Percentiles rank a stretch among this genome's conserved stretches.
phyloP scores from a whole-genome alignment of 208 protist species.

The Endotrypanum monterogeii region DNA sequence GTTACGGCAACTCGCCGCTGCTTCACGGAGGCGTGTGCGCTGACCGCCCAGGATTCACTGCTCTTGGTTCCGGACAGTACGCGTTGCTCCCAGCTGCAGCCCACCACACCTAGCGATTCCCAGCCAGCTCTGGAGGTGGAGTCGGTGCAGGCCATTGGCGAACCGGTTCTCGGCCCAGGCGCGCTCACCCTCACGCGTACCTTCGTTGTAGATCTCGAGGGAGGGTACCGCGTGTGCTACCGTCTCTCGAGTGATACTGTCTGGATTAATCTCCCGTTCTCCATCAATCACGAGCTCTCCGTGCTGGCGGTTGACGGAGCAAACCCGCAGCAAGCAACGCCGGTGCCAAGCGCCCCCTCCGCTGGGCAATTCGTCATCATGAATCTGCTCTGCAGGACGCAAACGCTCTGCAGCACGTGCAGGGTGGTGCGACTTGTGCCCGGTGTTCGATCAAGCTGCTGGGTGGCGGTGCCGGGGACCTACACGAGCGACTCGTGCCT shows the following conservation, averaged over 20 bases:
- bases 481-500: slow-evolving; percentile 71
- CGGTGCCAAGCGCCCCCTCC: slow-evolving; percentile 51
- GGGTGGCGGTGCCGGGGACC: slow-evolving; percentile 39
- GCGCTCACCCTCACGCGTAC: slow-evolving; percentile 41
- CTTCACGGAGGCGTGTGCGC: slow-evolving; percentile 34
- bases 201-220: slow-evolving; percentile 62
- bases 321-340: slow-evolving; percentile 46
- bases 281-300: slow-evolving; percentile 28
- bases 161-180: slow-evolving; percentile 29
- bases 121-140: neutral
- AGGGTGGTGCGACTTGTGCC: slow-evolving; percentile 63
- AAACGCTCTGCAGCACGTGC: slow-evolving; percentile 60
- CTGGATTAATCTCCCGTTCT: slow-evolving; percentile 64
- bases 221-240: slow-evolving; percentile 89
- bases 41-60: slow-evolving; percentile 53
- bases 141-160: slow-evolving; percentile 37
- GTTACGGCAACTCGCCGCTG: slow-evolving; percentile 65
- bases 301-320: slow-evolving; percentile 38
- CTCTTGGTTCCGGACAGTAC: slow-evolving; percentile 41
- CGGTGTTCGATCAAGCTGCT: slow-evolving; percentile 70
- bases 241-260: slow-evolving; percentile 26
- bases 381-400: slow-evolving; percentile 44
- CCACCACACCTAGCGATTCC: neutral
- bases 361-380: slow-evolving; percentile 74
- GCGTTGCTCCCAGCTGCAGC: slow-evolving; percentile 45